A percentile compares a stretch with the other conserved stretches of the same genome.
Conservation (phyloP, 306 rosid genomes). For the Castanopsis chinensis region DNA sequence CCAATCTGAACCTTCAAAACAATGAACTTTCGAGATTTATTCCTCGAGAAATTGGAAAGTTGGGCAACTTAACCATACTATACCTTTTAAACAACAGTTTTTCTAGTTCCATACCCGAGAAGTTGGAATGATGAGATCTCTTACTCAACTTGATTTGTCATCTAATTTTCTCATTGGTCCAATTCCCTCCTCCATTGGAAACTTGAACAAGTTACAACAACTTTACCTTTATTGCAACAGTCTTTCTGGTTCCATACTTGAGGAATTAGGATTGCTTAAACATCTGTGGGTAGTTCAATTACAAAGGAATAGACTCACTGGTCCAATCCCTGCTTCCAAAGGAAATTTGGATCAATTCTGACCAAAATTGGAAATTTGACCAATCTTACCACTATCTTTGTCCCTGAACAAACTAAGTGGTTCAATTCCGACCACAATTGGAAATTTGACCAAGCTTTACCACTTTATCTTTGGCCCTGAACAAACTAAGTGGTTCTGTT, state of each 20-base stretch:
- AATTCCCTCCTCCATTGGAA: constrained; percentile 28
- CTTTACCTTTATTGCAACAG: constrained; percentile 6
- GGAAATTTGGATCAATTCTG: no score
- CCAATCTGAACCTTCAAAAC: rapidly evolving
- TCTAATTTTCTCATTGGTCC: background rate
- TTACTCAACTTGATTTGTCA: constrained; percentile 4
- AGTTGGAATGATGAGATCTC: constrained; percentile 30
- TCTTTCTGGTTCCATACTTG: background rate
- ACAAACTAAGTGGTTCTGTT: no score
- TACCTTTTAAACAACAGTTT: background rate
- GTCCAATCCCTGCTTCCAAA: no score
- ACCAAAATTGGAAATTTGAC: no score
- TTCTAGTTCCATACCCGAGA: constrained; percentile 25
- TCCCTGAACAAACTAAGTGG: no score
- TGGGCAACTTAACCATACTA: constrained; percentile 6
- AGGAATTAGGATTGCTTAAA: no score
- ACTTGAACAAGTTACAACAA: background rate
- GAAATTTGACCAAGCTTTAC: no score
- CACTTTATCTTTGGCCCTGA: no score
- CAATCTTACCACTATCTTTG: no score
- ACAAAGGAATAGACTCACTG: no score
- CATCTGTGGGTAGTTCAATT: no score
- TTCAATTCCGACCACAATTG: no score
- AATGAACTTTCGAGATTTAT: background rate
- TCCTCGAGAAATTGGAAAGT: constrained; percentile 27